phyloP scores from a whole-genome alignment of 306 rosid genomes.

The Dicorynia guianensis region DNA sequence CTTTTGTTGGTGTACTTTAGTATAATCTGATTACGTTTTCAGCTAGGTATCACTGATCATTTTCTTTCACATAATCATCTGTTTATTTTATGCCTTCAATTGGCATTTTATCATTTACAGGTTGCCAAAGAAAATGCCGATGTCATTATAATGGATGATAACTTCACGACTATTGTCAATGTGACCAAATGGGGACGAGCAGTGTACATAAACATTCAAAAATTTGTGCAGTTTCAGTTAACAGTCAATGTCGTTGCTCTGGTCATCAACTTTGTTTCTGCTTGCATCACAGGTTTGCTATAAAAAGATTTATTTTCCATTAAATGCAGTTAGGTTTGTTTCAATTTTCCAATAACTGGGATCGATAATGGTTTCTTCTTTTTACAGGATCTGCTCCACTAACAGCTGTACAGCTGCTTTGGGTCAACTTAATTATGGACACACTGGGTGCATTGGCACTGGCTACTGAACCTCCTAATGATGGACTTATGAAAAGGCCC shows the following conservation, averaged over 20 bases:
- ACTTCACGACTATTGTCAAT: conserved; percentile 81
- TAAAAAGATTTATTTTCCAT: not conserved
- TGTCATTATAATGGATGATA: conserved; percentile 89
- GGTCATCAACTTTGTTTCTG: conserved; percentile 81
- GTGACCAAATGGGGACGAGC: conserved; percentile 97
- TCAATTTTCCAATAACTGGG: not conserved
- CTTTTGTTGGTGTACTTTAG: not conserved
- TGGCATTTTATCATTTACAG: conserved; percentile 52
- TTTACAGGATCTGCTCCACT: conserved; percentile 94
- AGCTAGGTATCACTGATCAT: not conserved
- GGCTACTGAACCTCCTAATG: conserved; percentile 95
- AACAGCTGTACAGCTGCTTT: conserved; percentile 94
- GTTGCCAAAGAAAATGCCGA: conserved; percentile 97
- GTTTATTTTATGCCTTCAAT: conserved; percentile 5
- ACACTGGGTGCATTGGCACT: conserved; percentile 96
- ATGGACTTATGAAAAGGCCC: conserved; percentile 73
- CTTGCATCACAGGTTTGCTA: conserved; percentile 85
- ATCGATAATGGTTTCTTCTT: not conserved
- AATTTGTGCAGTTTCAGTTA: conserved; percentile 95
- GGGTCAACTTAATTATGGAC: conserved; percentile 99
- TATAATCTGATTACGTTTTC: not conserved
- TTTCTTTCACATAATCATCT: not conserved
- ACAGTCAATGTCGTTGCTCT: conserved; percentile 95
- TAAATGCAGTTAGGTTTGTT: conserved; percentile 26
- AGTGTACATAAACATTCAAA: conserved; percentile 91